phyloP scores from a whole-genome alignment of 805 yeast genomes.

The Wickerhamiella qilinensis region DNA sequence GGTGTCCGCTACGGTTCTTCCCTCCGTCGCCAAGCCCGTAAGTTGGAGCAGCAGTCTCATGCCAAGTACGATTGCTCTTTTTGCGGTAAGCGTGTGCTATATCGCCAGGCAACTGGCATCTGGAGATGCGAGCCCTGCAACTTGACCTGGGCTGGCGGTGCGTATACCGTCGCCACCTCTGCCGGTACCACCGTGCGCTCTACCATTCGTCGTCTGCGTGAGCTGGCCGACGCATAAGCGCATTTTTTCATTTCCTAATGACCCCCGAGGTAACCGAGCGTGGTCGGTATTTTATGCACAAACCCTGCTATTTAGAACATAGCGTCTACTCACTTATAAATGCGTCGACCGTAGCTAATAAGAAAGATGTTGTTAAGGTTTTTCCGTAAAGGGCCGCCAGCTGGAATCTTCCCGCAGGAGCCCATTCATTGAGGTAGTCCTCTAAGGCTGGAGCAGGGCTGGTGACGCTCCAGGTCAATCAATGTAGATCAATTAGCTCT shows the following conservation, averaged over 20 bases:
- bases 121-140: slow-evolving; percentile 93
- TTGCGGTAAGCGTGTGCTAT: slow-evolving; percentile 99
- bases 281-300: background rate
- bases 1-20: slow-evolving; percentile 99
- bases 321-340: background rate
- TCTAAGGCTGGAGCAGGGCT: too few relatives aligned
- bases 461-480: too few relatives aligned
- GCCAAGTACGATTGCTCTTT: slow-evolving; percentile 97
- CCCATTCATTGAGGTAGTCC: too few relatives aligned
- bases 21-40: slow-evolving; percentile 98
- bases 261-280: background rate
- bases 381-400: too few relatives aligned
- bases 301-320: background rate
- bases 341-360: background rate
- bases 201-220: slow-evolving; percentile 99
- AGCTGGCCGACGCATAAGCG: slow-evolving; percentile 95
- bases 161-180: slow-evolving; percentile 94
- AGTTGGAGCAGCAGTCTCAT: slow-evolving; percentile 97
- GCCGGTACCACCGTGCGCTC: slow-evolving; percentile 99
- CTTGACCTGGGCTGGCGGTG: slow-evolving; percentile 99
- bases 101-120: slow-evolving; percentile 97
- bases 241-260: background rate
- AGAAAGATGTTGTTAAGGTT: too few relatives aligned
- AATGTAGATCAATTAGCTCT: too few relatives aligned
- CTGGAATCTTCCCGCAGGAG: too few relatives aligned